Base-by-base conservation (phyloP, 2,329 filamentous ascomycete genomes). In the Fusarium secorum region DNA sequence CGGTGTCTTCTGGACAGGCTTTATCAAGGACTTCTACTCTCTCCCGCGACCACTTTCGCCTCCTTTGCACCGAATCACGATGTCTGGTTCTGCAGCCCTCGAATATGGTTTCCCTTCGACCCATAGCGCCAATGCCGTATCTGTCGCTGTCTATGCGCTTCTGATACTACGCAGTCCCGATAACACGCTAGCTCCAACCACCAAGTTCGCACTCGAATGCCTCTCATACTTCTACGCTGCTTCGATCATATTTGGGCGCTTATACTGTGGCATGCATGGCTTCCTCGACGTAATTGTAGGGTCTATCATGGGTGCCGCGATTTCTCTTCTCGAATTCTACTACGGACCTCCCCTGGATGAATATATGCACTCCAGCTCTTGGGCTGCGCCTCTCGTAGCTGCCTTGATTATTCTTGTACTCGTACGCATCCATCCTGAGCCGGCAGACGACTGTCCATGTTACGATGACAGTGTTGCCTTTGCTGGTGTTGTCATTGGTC, bases 231-330 rank as follows among this genome's bases (percentile, higher is more conserved):
- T 93, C 74, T 99, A 98, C 78, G 93, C 93, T 36, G 83, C 89
- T 17, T 98, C 95, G 30, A 98, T 99, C 77, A 88, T 98, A 42
- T 84, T 98, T 68, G 96, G 96, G 10, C 90, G 96, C 24, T 85
- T 99, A 38, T 98, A 99, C 83, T 99, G 96, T 78, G 96, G 96
- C 67, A 99, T 99, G 96, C 96, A 99, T 81, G 96, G 96, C 15
- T 97, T 98, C 81, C 85, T 96, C 45, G 96, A 99, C 80, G 94
- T 98, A 28, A 82, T 96, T 18, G 81, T 96, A 61, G 96, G 96
- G 11, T 93, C 91, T 59, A 75, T 90, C 18, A 86, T 98, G 60
- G 96, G 96, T 35, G 91, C 90, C 15, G 81, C 87, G 55, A 87
- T 91, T 70, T 86, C 86, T 28, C 78, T 87, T 32, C 71, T 88